Conservation (phyloP, 2,329 filamentous ascomycete species). For the Ceratocystis huliohia region DNA sequence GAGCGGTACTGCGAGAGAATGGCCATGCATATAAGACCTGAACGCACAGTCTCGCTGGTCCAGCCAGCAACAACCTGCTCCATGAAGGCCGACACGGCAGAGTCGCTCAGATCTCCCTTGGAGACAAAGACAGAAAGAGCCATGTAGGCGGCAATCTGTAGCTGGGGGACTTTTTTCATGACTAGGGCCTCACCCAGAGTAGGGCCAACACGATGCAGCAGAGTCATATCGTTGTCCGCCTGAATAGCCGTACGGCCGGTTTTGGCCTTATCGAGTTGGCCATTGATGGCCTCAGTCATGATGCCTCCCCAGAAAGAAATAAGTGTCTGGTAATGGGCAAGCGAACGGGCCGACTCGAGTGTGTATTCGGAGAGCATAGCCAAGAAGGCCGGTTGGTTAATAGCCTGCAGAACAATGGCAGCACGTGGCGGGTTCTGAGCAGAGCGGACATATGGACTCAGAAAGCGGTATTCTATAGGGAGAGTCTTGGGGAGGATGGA, state of each 20-base stretch:
- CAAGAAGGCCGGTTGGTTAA: constrained; percentile 65
- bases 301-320: constrained; percentile 86
- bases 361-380: constrained; percentile 66
- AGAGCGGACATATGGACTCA: constrained; percentile 73
- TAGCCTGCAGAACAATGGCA: constrained; percentile 70
- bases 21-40: constrained; percentile 66
- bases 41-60: constrained; percentile 56
- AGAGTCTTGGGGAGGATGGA: constrained; percentile 72
- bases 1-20: constrained; percentile 71
- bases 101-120: constrained; percentile 67
- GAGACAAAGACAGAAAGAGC: constrained; percentile 73
- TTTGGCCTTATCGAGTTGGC: constrained; percentile 62
- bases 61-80: constrained; percentile 71
- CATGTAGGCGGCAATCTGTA: constrained; percentile 86
- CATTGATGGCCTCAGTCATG: constrained; percentile 71
- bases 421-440: constrained; percentile 65
- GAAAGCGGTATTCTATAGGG: constrained; percentile 65
- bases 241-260: constrained; percentile 68
- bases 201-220: constrained; percentile 54
- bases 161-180: constrained; percentile 60
- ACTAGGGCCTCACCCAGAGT: constrained; percentile 65
- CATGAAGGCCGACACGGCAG: constrained; percentile 75
- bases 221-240: constrained; percentile 65
- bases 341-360: constrained; percentile 56
- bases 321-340: constrained; percentile 63